A percentile compares a stretch with the other conserved stretches of the same genome.
Evolutionary conservation across 2,329 filamentous ascomycete species (phyloP).

Genomic region (Penicillium sclerotigenum): DNA sequence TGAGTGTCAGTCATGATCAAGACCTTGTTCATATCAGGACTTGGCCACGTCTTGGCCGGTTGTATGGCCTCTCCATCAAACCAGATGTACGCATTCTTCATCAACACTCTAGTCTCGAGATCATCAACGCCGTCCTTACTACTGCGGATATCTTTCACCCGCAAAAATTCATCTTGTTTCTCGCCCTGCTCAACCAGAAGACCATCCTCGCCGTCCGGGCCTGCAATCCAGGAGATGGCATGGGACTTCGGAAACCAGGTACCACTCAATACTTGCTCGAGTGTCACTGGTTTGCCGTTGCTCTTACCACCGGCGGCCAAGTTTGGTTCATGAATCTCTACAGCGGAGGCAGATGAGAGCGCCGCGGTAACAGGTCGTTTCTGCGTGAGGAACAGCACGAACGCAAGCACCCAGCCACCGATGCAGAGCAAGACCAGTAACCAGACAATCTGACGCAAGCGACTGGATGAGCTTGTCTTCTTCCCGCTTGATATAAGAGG

Average conservation of each 20-base stretch:
- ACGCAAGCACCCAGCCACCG: conserved; percentile 46
- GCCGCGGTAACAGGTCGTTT: conserved; percentile 34
- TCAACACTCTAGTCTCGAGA: conserved; percentile 64
- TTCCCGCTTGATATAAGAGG: conserved; percentile 25
- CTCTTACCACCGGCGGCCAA: conserved; percentile 32
- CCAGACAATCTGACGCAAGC: conserved; percentile 41
- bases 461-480: conserved; percentile 27
- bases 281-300: conserved; percentile 42
- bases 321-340: conserved; percentile 28
- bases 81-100: conserved; percentile 64
- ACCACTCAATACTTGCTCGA: conserved; percentile 42
- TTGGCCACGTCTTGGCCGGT: conserved; percentile 68
- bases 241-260: conserved; percentile 40
- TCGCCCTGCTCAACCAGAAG: conserved; percentile 70
- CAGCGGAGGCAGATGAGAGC: conserved; percentile 20
- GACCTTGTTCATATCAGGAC: conserved; percentile 79
- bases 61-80: conserved; percentile 55
- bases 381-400: conserved; percentile 43
- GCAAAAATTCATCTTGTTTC: conserved; percentile 65
- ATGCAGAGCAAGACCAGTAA: conserved; percentile 40
- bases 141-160: conserved; percentile 79
- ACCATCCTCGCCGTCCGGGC: conserved; percentile 63
- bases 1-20: conserved; percentile 70
- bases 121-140: conserved; percentile 46
- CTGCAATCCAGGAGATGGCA: conserved; percentile 47